phyloP scores from a whole-genome alignment of 2,329 filamentous ascomycete genomes.

The Claviceps pazoutovae region DNA sequence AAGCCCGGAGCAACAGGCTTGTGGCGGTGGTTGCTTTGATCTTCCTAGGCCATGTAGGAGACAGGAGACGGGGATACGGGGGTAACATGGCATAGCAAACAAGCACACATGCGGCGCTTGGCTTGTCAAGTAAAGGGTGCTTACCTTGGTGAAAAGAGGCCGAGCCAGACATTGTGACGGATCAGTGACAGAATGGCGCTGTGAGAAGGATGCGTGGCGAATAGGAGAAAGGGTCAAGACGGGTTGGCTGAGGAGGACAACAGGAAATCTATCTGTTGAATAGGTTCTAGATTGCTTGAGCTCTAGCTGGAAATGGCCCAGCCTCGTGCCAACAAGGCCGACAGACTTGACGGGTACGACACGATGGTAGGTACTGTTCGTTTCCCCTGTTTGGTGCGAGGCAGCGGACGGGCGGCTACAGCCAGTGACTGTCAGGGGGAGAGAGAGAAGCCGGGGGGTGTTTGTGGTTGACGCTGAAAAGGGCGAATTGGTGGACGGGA shows the following conservation, averaged over 20 bases:
- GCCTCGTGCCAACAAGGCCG: constrained; percentile 2
- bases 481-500: not conserved
- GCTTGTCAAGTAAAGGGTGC: not conserved
- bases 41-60: not conserved
- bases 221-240: not conserved
- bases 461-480: not conserved
- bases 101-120: not conserved
- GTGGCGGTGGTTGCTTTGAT: not conserved
- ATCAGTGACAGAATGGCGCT: not conserved
- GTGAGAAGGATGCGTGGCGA: not conserved
- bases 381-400: constrained; percentile 1
- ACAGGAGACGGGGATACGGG: not conserved
- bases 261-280: not conserved
- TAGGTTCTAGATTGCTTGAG: not conserved
- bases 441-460: not conserved
- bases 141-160: constrained; percentile 9
- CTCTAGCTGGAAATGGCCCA: not conserved
- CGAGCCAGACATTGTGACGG: constrained; percentile 8
- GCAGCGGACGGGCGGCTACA: constrained; percentile 2
- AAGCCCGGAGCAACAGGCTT: not conserved
- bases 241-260: not conserved
- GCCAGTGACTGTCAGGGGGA: constrained; percentile 2
- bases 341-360: not conserved
- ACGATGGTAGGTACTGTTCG: not conserved
- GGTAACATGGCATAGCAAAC: not conserved